phyloP scores from a whole-genome alignment of 169 alveolate species.

The Cryptosporidium sp. region DNA sequence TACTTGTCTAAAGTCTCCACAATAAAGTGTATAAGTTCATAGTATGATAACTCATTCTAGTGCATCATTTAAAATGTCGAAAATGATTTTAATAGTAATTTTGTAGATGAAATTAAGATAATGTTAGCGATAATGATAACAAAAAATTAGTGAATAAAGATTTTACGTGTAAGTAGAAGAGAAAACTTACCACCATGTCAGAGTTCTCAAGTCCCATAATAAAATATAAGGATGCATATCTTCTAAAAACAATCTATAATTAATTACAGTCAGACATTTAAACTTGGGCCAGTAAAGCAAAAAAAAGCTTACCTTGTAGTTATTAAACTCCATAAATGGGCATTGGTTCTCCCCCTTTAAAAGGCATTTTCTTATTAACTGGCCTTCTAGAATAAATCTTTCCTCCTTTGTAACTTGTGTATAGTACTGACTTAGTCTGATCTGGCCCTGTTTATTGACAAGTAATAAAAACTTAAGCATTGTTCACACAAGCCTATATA shows the following conservation, averaged over 20 bases:
- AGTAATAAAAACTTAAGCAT: conserved; percentile 96
- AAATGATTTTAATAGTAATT: too few species aligned
- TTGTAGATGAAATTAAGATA: not conserved
- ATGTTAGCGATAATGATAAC: conserved; percentile 25
- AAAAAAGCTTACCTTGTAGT: conserved; percentile 90
- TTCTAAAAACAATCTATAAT: conserved; percentile 79
- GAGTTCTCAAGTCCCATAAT: conserved; percentile 92
- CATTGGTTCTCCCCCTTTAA: conserved; percentile 95
- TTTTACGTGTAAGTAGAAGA: conserved; percentile 2
- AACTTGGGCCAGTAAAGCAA: not conserved
- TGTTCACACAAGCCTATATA: conserved; percentile 13
- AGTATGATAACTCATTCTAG: conserved; percentile 94
- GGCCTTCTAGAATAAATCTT: conserved; percentile 95
- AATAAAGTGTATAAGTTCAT: conserved; percentile 97
- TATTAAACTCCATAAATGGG: conserved; percentile 95
- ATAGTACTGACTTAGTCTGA: conserved; percentile 94
- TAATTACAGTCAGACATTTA: not conserved
- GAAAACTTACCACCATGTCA: conserved; percentile 77
- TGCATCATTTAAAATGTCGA: conserved; percentile 32
- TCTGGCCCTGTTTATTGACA: conserved; percentile 98
- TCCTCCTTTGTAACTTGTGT: conserved; percentile 90
- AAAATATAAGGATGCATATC: conserved; percentile 98
- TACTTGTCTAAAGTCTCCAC: conserved; percentile 97
- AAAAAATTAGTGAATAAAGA: not conserved
- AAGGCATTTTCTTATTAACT: conserved; percentile 96